Conservation (phyloP, 73 alveolate species). For the Durusdinium trenchii region DNA sequence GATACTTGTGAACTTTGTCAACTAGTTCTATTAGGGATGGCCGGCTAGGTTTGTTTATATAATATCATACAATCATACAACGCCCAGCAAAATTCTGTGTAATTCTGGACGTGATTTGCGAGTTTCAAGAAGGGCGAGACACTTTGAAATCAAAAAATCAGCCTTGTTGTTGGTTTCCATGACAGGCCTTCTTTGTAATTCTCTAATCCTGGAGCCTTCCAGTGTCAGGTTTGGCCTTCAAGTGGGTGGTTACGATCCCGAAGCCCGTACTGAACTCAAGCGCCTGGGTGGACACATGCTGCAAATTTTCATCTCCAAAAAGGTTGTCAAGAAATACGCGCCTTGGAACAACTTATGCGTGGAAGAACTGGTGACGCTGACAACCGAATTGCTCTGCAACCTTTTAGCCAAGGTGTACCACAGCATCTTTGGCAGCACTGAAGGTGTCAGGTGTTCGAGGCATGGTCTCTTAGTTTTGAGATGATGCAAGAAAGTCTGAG, state of each 20-base stretch:
- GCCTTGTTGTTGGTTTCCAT: no score
- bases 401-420: neutral
- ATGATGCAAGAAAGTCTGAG: no score
- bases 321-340: neutral
- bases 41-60: no score
- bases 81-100: no score
- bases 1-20: no score
- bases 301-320: slow-evolving; percentile 63
- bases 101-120: neutral
- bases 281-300: slow-evolving; percentile 92
- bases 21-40: no score
- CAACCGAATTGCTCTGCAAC: no score
- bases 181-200: neutral
- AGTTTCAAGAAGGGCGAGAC: no score
- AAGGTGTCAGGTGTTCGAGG: neutral
- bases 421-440: neutral
- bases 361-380: no score
- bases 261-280: neutral
- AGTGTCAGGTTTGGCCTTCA: slow-evolving; percentile 46
- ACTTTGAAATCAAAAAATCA: no score
- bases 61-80: no score
- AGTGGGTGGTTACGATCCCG: neutral
- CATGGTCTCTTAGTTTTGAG: neutral
- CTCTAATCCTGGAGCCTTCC: neutral
- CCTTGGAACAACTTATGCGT: neutral